These are phyloP conservation scores for Groenewaldozyma auringiensis DNA, from an alignment of 1,139 yeast genomes.

Conservation along the genomic window DNA sequence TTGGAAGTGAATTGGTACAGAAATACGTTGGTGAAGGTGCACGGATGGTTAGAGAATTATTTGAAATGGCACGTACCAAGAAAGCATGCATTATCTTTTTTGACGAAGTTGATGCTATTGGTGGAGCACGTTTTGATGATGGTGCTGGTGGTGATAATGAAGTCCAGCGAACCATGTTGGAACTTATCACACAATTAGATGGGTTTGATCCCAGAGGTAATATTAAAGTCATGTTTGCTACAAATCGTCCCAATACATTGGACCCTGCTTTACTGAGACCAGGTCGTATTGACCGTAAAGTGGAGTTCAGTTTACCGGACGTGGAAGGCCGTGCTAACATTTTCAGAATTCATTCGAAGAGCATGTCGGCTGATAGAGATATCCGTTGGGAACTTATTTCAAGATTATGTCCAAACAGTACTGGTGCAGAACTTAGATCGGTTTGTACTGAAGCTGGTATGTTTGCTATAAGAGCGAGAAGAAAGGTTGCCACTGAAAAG, in stretches of 20 bases:
- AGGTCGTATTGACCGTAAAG: slow-evolving; percentile 97
- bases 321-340: slow-evolving; percentile 96
- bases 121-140: slow-evolving; percentile 97
- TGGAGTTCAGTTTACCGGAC: slow-evolving; percentile 92
- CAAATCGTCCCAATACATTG: slow-evolving; percentile 93
- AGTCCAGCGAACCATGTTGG: slow-evolving; percentile 98
- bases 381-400: slow-evolving; percentile 98
- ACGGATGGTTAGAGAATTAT: slow-evolving; percentile 95
- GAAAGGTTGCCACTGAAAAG: slow-evolving; percentile 96
- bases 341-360: slow-evolving; percentile 89
- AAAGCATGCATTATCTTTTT: slow-evolving; percentile 94
- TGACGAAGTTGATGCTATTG: slow-evolving; percentile 97
- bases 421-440: slow-evolving; percentile 96
- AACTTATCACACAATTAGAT: slow-evolving; percentile 90
- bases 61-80: slow-evolving; percentile 97
- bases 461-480: slow-evolving; percentile 97
- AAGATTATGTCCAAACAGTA: slow-evolving; percentile 92
- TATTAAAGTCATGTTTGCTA: slow-evolving; percentile 98
- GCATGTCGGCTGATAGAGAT: slow-evolving; percentile 95
- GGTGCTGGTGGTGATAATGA: slow-evolving; percentile 99
- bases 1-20: slow-evolving; percentile 96
- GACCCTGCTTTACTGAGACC: slow-evolving; percentile 98
- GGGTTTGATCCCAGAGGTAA: slow-evolving; percentile 98
- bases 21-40: slow-evolving; percentile 99
- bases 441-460: slow-evolving; percentile 98